Base-by-base conservation (phyloP, 768 basidiomycete species). In the Termitomyces sp. region DNA sequence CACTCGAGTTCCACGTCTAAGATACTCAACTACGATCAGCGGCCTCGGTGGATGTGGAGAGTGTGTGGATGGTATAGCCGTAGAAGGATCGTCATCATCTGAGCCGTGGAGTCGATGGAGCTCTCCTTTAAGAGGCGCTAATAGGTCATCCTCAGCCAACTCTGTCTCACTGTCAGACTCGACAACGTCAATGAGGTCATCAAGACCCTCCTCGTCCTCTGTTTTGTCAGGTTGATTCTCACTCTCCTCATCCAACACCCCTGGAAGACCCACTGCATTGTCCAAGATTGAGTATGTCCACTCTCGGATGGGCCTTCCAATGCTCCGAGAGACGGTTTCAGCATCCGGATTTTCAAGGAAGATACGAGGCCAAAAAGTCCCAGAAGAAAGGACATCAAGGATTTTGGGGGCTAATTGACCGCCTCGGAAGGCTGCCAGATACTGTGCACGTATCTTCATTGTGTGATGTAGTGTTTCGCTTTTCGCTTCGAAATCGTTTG, bases 331-430 rank as follows among this genome's bases (percentile, higher is more conserved):
- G 11, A 88, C 86, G 0, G 84, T 84, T 69, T 91, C 89, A 36
- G 81, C 55, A 70, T 94, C 91, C 0, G 92, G 92, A 65, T 86
- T 82, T 62, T 94, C 92, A 20, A 94, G 79, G 70, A 91, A 92
- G n/a, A 86, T 69, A 38, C 79, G 76, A 5, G 88, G 85, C 89
- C 89, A 93, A 60, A 78, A 86, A 1, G 89, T 85, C 17, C 81
- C 83, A 0, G 87, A 85, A 59, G 73, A 83, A 56, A 92, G 70
- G 5, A 81, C 69, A 64, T 92, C 87, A 69, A 88, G 70, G 34
- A 84, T 72, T 61, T 82, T 80, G 2, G 87, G 82, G 17, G 83
- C 76, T 20, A 93, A 71, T 1, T 71, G 69, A 4, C 89, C 91
- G 1, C 67, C 69, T 56, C 89, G 79, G 71, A 87, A 93, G 0